Base-by-base conservation (phyloP, 805 yeast species). In the Metschnikowia proteae region DNA sequence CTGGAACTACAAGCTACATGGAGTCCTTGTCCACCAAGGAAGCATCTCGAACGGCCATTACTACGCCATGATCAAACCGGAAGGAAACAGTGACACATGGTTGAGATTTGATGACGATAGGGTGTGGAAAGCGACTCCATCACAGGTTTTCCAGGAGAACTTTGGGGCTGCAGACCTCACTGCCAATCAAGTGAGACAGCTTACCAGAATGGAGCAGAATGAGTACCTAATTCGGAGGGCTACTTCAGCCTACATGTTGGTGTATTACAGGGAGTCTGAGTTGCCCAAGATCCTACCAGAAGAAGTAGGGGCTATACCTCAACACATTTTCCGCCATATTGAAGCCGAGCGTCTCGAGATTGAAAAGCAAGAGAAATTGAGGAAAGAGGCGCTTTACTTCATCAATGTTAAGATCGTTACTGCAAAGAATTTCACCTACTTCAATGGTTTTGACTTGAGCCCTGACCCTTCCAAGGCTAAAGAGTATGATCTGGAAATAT, bases 211-310 rank as follows among this genome's bases (percentile, higher is more conserved):
- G 11, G 84, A 85, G 54, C 84, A 81, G 47, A 82, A 81, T 51
- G 83, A 78, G 43, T 83, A 84, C 52, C 51, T 70, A 39, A 70
- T 86, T 28, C 80, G 88, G 55, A 81, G 96, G 41, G 94, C 89
- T 34, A 91, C 98, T 0, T 88, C 94, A 37, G 99, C 99, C 1
- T 94, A 94, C 62, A 94, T 94, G 99, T 79, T 94, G 67, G 98
- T 94, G 2, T 94, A 94, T 63, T 79, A 91, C 53, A 78, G 96
- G 47, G 82, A 87, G 60, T 69, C 78, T 2, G 78, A 78, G 35
- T 65, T 81, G 34, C 74, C 72, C 2, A 76, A 75, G 9, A 74
- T 92, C 11, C 73, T 94, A 50, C 82, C 81, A 9, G 82, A 79
- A 0, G 81, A 79, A 22, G 50, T 60, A 33, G 49, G 52, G 1